These are phyloP conservation scores for Cryphonectria parasitica DNA, from an alignment of 2,329 filamentous ascomycete species.

Conservation along the genomic window DNA sequence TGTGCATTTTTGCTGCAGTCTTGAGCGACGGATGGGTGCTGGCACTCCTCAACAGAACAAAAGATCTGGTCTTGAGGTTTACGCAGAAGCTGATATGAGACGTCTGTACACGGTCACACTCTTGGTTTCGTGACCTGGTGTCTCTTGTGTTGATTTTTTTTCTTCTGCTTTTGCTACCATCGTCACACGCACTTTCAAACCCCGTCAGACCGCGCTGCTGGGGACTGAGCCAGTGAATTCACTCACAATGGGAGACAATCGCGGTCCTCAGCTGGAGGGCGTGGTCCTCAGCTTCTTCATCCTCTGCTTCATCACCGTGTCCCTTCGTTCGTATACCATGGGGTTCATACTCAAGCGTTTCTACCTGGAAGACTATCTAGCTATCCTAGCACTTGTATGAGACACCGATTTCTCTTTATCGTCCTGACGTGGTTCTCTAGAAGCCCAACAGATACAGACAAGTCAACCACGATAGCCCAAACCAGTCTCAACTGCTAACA, in stretches of 20 bases:
- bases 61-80: background rate
- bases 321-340: slow-evolving; percentile 40
- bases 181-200: background rate
- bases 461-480: background rate
- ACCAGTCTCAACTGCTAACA: background rate
- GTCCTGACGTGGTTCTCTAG: background rate
- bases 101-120: background rate
- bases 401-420: background rate
- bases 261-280: slow-evolving; percentile 35
- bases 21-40: background rate
- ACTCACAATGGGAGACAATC: slow-evolving; percentile 15
- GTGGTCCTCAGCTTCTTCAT: slow-evolving; percentile 40
- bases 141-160: background rate
- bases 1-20: background rate
- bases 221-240: background rate
- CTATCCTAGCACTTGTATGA: slow-evolving; percentile 38
- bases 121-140: background rate
- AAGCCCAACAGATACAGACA: background rate
- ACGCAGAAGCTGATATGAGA: background rate
- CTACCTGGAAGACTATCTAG: slow-evolving; percentile 40
- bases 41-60: background rate
- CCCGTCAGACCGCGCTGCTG: background rate
- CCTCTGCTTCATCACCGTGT: slow-evolving; percentile 39
- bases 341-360: slow-evolving; percentile 40
- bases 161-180: background rate